Evolutionary conservation across 2,329 filamentous ascomycete genomes (phyloP), one percentile per base, ranked within the genome.

Genomic region (Aspergillus pseudoviridinutans): DNA sequence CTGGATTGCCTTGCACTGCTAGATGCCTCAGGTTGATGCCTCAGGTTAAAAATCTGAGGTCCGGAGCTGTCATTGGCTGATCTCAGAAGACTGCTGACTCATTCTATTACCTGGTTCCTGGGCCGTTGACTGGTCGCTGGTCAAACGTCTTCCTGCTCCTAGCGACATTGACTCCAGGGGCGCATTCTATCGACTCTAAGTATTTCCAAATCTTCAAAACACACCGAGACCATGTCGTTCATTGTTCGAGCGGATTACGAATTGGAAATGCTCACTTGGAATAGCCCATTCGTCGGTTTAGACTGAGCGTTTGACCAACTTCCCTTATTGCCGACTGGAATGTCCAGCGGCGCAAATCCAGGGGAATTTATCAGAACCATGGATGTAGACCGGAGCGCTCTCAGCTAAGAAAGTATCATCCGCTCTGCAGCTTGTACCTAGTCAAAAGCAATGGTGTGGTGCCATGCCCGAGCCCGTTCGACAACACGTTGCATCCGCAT

Each of bases 261-360:
- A 17, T 17, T 38, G 14, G 4, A 32, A 38, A 38, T 17, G 17
- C 14, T 38, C 32, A 17, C 14, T 5, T 17, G 24, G 3, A 7
- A 14, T 53, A 71, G 68, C 66, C 14, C 66, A 65, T n/a, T 63
- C 65, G 3, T 70, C 65, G 4, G 70, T 71, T 55, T 81, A 85
- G 60, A 83, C 82, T 58, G 72, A 85, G 2, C 79, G 82, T 1
- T 78, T 84, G 56, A 81, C 81, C 3, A 85, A 85, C 58, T 85
- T 85, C 63, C 70, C 85, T 1, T 84, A 82, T 2, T 78, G 82
- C 49, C 79, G 82, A 6, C 81, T 63, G 84, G 38, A 81, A 84
- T 55, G 85, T 28, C 81, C 85, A 65, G 79, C 82, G 0, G 72
- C 84, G 10, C 70, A 85, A 2, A 80, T 85, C 4, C 84, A 1